A percentile compares a stretch with the other conserved stretches of the same genome.
phyloP scores from a whole-genome alignment of 2,329 filamentous ascomycete genomes.

The Botrytis squamosa region DNA sequence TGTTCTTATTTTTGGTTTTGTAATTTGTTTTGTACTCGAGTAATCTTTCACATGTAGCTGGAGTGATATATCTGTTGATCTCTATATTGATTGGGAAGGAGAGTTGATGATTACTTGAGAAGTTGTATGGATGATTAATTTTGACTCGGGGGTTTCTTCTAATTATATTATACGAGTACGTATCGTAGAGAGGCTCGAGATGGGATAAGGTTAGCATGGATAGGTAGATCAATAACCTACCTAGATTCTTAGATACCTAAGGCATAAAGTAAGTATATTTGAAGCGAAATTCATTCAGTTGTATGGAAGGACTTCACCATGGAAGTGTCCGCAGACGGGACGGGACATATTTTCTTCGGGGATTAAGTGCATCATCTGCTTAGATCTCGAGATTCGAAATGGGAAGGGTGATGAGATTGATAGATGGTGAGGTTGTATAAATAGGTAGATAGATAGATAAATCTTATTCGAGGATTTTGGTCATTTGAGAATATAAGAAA shows the following conservation, averaged over 20 bases:
- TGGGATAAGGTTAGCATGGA: background rate
- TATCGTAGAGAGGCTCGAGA: too few species aligned
- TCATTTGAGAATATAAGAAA: background rate
- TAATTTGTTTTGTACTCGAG: too few species aligned
- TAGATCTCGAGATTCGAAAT: background rate
- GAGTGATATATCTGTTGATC: background rate
- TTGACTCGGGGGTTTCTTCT: background rate
- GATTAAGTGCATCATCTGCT: slow-evolving; percentile 1
- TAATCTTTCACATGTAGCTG: background rate
- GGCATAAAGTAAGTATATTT: background rate
- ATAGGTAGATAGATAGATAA: background rate
- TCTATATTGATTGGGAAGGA: background rate
- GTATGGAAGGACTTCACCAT: background rate
- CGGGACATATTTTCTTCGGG: background rate
- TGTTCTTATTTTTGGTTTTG: too few species aligned
- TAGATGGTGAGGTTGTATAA: background rate
- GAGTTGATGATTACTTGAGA: background rate
- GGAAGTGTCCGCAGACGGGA: background rate
- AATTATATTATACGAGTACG: too few species aligned
- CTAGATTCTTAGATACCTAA: background rate
- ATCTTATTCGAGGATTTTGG: background rate
- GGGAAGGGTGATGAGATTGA: background rate
- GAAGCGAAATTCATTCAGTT: background rate
- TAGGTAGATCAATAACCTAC: background rate
- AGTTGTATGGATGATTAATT: background rate